These are phyloP conservation scores for Cyclotella atomus DNA, from an alignment of 108 stramenopile genomes.

Conservation along the genomic window DNA sequence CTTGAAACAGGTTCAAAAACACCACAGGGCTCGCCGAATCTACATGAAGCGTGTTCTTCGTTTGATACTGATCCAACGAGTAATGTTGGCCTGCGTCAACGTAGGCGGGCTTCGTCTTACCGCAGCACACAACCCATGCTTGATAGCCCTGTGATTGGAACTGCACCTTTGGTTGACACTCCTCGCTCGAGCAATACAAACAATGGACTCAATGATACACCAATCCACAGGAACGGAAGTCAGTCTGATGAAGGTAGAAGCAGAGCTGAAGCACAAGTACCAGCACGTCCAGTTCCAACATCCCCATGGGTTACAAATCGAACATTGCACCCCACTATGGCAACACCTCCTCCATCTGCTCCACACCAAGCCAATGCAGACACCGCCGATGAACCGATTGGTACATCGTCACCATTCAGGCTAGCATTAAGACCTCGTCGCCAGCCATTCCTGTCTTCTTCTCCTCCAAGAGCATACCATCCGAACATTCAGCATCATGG, in stretches of 20 bases:
- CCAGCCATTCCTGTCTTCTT: slow-evolving; percentile 3
- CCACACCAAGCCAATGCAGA: neutral
- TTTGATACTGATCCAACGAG: slow-evolving; percentile 20
- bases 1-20: neutral
- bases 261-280: slow-evolving; percentile 4
- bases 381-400: neutral
- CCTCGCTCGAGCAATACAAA: neutral
- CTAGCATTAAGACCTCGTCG: slow-evolving; percentile 30
- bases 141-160: neutral
- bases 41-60: neutral
- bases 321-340: slow-evolving; percentile 16
- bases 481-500: slow-evolving; percentile 6
- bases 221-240: slow-evolving; percentile 34
- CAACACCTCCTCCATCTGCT: neutral
- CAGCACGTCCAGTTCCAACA: slow-evolving; percentile 36
- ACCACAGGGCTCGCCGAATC: neutral
- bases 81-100: slow-evolving; percentile 24
- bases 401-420: slow-evolving; percentile 35
- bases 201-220: slow-evolving; percentile 24
- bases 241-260: neutral
- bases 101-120: neutral
- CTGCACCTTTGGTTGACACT: neutral
- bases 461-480: neutral
- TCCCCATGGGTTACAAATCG: slow-evolving; percentile 15
- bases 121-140: neutral